Evolutionary conservation across 805 yeast species (phyloP).

Genomic region (Candida pseudoglaebosa): DNA sequence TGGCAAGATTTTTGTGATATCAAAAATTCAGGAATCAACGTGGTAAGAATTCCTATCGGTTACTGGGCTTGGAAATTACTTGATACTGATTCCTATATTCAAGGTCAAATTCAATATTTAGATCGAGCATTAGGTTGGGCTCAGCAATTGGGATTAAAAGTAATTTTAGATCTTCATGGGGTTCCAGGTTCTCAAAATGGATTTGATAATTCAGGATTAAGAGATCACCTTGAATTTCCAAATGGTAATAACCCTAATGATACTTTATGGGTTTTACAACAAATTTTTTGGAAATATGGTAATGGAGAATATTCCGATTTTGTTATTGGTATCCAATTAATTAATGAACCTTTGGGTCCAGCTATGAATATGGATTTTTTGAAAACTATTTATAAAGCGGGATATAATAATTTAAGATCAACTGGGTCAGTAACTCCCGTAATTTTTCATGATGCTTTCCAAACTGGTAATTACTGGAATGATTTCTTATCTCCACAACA

Average conservation of each 20-base stretch:
- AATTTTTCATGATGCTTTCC: constrained; percentile 81
- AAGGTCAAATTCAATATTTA: constrained; percentile 70
- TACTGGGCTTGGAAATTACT: constrained; percentile 82
- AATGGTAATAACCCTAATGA: constrained; percentile 47
- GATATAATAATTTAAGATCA: constrained; percentile 61
- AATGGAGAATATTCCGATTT: constrained; percentile 58
- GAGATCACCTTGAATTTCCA: constrained; percentile 61
- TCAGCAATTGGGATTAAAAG: constrained; percentile 54
- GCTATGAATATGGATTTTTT: constrained; percentile 55
- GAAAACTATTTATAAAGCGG: constrained; percentile 56
- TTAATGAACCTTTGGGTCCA: constrained; percentile 89
- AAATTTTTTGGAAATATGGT: constrained; percentile 63
- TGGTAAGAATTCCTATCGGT: constrained; percentile 88
- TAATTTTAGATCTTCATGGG: constrained; percentile 92
- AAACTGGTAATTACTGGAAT: constrained; percentile 60
- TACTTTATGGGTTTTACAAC: constrained; percentile 53
- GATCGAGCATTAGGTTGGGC: constrained; percentile 82
- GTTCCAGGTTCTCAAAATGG: constrained; percentile 98
- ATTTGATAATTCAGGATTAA: constrained; percentile 86
- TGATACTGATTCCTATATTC: constrained; percentile 77
- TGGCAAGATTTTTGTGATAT: constrained; percentile 68
- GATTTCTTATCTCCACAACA: constrained; percentile 36
- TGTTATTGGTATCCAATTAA: constrained; percentile 75
- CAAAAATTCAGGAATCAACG: constrained; percentile 62
- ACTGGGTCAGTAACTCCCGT: constrained; percentile 50